Conservation (phyloP, 352 stramenopile species). For the Pythium sukuiense region DNA sequence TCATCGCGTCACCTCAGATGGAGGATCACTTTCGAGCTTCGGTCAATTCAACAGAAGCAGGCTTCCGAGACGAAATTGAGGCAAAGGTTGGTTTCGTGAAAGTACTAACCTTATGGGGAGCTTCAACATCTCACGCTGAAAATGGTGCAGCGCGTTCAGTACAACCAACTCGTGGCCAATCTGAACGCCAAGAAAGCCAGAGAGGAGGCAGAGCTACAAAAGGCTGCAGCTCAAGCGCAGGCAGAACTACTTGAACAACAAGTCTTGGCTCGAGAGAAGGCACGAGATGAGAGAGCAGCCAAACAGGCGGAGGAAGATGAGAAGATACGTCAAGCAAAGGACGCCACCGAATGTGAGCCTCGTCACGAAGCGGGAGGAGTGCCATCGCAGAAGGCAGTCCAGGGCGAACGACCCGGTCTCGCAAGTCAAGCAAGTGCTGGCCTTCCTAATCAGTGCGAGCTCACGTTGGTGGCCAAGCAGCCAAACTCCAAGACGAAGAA, state of each 20-base stretch:
- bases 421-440: not conserved
- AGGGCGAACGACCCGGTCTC: not conserved
- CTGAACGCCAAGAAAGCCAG: not conserved
- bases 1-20: not conserved
- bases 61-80: not conserved
- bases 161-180: not conserved
- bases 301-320: constrained; percentile 26
- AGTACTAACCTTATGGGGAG: not conserved
- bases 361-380: too few relatives aligned
- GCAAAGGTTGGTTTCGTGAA: not conserved
- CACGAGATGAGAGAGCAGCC: not conserved
- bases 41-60: not conserved
- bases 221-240: not conserved
- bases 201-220: not conserved
- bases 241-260: not conserved
- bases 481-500: not conserved
- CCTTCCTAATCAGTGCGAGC: not conserved
- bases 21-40: not conserved
- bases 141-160: not conserved
- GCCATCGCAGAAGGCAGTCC: not conserved
- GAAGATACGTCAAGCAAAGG: not conserved
- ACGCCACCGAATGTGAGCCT: not conserved
- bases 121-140: too few relatives aligned
- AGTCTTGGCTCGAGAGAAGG: too few relatives aligned
- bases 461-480: not conserved